Percentiles rank a stretch among this genome's conserved stretches.
These are phyloP conservation scores for Bipolaris gigantea DNA, from an alignment of 2,329 filamentous ascomycete genomes.

Conservation along the genomic window DNA sequence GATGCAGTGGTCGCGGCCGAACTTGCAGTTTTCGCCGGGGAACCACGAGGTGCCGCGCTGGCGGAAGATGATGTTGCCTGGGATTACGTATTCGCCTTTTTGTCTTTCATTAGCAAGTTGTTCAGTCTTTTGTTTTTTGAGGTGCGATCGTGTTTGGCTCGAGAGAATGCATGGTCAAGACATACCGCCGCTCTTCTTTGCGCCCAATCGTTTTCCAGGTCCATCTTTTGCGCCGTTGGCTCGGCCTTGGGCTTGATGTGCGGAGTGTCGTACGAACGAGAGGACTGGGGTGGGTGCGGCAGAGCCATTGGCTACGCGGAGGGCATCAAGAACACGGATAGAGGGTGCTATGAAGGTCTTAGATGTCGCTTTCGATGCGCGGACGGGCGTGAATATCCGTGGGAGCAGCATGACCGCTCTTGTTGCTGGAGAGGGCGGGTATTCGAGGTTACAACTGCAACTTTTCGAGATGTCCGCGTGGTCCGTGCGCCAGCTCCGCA, in stretches of 20 bases:
- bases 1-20: constrained; percentile 96
- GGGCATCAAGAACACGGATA: constrained; percentile 34
- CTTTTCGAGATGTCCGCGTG: constrained; percentile 29
- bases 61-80: constrained; percentile 97
- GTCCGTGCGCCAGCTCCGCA: constrained; percentile 12
- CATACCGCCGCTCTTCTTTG: constrained; percentile 85
- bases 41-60: constrained; percentile 95
- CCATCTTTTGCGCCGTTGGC: constrained; percentile 72
- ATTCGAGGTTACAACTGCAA: constrained; percentile 22
- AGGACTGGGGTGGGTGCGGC: constrained; percentile 41
- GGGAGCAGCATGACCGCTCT: constrained; percentile 45
- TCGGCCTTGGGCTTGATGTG: constrained; percentile 66
- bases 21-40: constrained; percentile 90
- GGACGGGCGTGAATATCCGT: constrained; percentile 43
- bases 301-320: constrained; percentile 39
- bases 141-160: too few species aligned
- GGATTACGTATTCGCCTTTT: constrained; percentile 85
- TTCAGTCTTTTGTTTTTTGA: too few species aligned
- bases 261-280: constrained; percentile 60
- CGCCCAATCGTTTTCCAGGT: constrained; percentile 84
- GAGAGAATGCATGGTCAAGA: too few species aligned
- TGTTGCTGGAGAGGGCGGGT: constrained; percentile 15
- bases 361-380: constrained; percentile 33
- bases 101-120: neutral
- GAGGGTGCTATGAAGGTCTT: constrained; percentile 28